Evolutionary conservation across 768 basidiomycete genomes (phyloP).

Genomic region (Termitomyces bulborhizus): DNA sequence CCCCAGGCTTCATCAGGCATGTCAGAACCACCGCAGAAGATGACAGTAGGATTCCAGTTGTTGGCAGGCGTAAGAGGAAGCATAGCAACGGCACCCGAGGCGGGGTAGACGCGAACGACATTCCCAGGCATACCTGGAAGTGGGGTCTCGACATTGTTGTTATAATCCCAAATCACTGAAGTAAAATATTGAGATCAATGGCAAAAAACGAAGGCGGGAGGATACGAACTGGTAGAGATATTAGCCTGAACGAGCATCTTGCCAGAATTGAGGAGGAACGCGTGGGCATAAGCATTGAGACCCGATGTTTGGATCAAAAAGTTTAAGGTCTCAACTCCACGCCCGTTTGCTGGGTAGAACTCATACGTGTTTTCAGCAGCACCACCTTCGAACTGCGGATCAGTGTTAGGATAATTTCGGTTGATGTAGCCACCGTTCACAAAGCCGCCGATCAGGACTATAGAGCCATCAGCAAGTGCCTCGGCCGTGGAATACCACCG

Average conservation of each 20-base stretch:
- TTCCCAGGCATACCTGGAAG: conserved; percentile 70
- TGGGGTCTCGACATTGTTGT: conserved; percentile 49
- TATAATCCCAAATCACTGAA: conserved; percentile 45
- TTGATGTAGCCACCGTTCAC: conserved; percentile 77
- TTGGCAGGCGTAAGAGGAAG: conserved; percentile 87
- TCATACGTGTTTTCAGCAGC: conserved; percentile 84
- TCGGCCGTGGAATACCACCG: conserved; percentile 82
- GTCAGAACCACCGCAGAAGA: conserved; percentile 90
- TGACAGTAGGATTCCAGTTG: conserved; percentile 75
- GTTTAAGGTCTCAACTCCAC: conserved; percentile 45
- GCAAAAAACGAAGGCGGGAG: neutral
- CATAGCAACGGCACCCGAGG: conserved; percentile 84
- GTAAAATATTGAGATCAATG: neutral
- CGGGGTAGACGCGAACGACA: conserved; percentile 83
- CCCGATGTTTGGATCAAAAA: conserved; percentile 74
- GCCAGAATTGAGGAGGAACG: conserved; percentile 71
- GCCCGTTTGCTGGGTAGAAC: conserved; percentile 66
- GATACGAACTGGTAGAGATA: conserved; percentile 58
- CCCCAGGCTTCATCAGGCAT: conserved; percentile 74
- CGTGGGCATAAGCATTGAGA: conserved; percentile 71
- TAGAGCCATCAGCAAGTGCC: conserved; percentile 65
- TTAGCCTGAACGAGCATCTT: conserved; percentile 83
- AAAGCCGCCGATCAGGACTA: conserved; percentile 81
- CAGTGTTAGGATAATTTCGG: conserved; percentile 65
- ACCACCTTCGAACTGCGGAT: conserved; percentile 58